These are phyloP conservation scores for Neurospora discreta DNA, from an alignment of 495 filamentous ascomycete genomes.

Conservation along the genomic window DNA sequence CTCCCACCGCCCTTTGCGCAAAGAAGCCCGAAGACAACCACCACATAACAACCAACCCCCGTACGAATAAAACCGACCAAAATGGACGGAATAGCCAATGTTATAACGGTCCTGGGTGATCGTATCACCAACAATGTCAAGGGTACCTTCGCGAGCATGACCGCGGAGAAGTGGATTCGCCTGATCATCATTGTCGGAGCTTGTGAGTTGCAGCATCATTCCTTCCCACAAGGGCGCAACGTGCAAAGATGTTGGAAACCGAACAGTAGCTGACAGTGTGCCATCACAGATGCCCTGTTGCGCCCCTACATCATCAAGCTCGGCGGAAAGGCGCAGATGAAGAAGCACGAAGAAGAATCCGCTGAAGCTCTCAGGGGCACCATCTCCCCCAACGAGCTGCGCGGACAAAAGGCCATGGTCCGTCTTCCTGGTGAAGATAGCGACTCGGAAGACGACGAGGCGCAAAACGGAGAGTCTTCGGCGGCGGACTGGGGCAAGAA, in stretches of 20 bases:
- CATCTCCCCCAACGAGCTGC: slow-evolving; percentile 40
- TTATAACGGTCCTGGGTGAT: slow-evolving; percentile 21
- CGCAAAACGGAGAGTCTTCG: slow-evolving; percentile 23
- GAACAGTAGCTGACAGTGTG: not conserved
- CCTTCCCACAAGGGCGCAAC: not conserved
- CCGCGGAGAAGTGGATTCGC: slow-evolving; percentile 46
- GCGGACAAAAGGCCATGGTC: slow-evolving; percentile 28
- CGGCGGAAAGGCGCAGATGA: slow-evolving; percentile 31
- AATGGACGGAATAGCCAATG: slow-evolving; percentile 26
- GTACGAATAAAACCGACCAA: not conserved
- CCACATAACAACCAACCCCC: not conserved
- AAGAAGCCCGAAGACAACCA: not conserved
- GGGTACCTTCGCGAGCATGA: slow-evolving; percentile 43
- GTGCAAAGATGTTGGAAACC: not conserved
- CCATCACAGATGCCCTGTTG: slow-evolving; percentile 45
- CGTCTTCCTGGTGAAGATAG: slow-evolving; percentile 46
- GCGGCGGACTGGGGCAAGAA: slow-evolving; percentile 45
- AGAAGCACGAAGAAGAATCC: slow-evolving; percentile 34
- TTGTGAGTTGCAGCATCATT: slow-evolving; percentile 9
- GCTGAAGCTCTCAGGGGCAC: slow-evolving; percentile 20
- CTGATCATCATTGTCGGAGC: slow-evolving; percentile 46
- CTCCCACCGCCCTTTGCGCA: not conserved
- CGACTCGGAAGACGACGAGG: slow-evolving; percentile 34
- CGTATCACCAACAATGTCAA: slow-evolving; percentile 46
- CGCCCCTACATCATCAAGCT: slow-evolving; percentile 51